Percentiles rank a stretch among this genome's conserved stretches.
Evolutionary conservation across 495 filamentous ascomycete genomes (phyloP).

Genomic region (Lichenothelia convexa): DNA sequence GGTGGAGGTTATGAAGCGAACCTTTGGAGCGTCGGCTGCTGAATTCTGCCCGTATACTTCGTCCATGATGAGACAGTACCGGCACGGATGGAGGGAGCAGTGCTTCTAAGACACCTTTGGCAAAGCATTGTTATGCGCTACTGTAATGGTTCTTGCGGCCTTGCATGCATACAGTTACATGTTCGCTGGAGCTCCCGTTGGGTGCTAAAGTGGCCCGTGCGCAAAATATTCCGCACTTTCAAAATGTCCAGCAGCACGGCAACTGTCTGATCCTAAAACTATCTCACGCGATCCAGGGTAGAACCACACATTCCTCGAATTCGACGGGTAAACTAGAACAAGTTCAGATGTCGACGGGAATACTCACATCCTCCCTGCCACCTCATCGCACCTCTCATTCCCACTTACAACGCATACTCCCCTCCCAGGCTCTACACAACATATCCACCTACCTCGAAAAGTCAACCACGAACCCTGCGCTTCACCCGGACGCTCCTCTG

Average conservation of each 20-base stretch:
- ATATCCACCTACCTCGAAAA: slow-evolving; percentile 39
- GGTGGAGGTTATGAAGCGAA: slow-evolving; percentile 1
- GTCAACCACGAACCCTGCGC: slow-evolving; percentile 35
- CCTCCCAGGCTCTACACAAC: slow-evolving; percentile 34
- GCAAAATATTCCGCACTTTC: not conserved
- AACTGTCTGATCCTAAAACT: too few relatives aligned
- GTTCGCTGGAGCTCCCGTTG: too few relatives aligned
- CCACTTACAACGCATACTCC: slow-evolving; percentile 27
- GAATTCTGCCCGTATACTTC: too few relatives aligned
- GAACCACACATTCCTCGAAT: not conserved
- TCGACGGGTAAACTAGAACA: not conserved
- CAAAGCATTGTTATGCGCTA: too few relatives aligned
- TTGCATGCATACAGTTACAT: too few relatives aligned
- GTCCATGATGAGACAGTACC: too few relatives aligned
- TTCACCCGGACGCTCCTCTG: slow-evolving; percentile 48
- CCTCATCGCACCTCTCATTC: slow-evolving; percentile 24
- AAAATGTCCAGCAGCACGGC: not conserved
- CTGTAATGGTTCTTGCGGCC: too few relatives aligned
- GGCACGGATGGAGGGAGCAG: too few relatives aligned
- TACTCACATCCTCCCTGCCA: not conserved
- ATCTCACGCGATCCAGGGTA: not conserved
- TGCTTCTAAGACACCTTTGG: too few relatives aligned
- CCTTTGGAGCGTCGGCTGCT: too few relatives aligned
- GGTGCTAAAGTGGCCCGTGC: too few relatives aligned
- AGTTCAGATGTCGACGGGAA: not conserved